These are phyloP conservation scores for Cyathus striatus DNA, from an alignment of 768 basidiomycete species.

Conservation along the genomic window DNA sequence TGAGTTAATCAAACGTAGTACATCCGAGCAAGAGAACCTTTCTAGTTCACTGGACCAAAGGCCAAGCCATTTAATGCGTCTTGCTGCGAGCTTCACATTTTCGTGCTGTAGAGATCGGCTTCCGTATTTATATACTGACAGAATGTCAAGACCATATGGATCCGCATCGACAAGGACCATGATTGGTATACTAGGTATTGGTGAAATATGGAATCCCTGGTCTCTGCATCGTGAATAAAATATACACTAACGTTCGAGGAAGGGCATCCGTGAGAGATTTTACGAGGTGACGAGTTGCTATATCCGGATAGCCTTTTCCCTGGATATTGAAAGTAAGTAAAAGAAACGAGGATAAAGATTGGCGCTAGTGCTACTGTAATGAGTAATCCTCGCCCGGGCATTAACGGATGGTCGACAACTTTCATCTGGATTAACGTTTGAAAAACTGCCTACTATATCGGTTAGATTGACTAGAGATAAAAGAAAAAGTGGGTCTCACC, in stretches of 20 bases:
- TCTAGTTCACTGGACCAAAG: constrained; percentile 64
- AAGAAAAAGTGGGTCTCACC: constrained; percentile 29
- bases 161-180: constrained; percentile 85
- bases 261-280: constrained; percentile 65
- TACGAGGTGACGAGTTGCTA: constrained; percentile 84
- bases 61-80: constrained; percentile 77
- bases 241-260: constrained; percentile 42
- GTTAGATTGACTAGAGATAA: background rate
- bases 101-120: constrained; percentile 71
- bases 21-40: constrained; percentile 33
- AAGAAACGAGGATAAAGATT: too few relatives aligned
- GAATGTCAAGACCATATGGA: constrained; percentile 88
- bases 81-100: constrained; percentile 57
- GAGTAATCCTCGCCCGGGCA: constrained; percentile 65
- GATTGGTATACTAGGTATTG: constrained; percentile 59
- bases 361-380: constrained; percentile 84
- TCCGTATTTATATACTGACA: constrained; percentile 83
- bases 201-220: background rate
- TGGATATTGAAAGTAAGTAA: constrained; percentile 25
- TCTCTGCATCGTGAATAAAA: background rate
- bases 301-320: constrained; percentile 98
- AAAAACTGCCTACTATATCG: constrained; percentile 75
- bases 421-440: constrained; percentile 68
- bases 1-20: background rate
- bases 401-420: constrained; percentile 40